Evolutionary conservation across 2,329 filamentous ascomycete species (phyloP).

Genomic region (Aspergillus clavatus): DNA sequence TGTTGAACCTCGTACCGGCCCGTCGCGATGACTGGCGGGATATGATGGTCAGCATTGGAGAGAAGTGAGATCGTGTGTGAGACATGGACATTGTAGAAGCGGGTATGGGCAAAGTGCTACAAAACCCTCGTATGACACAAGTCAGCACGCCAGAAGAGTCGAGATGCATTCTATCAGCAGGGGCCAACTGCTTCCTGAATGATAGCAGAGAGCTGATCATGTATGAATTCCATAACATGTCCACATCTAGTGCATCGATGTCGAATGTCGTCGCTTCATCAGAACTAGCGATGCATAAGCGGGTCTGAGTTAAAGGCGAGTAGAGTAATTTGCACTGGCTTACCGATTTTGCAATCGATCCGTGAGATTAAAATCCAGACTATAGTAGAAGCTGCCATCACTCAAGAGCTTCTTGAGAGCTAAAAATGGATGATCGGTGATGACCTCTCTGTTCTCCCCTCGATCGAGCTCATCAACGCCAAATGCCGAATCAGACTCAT

Average conservation of each 20-base stretch:
- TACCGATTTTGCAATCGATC: slow-evolving; percentile 86
- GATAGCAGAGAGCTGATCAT: slow-evolving; percentile 92
- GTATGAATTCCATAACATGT: slow-evolving; percentile 96
- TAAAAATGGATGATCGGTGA: slow-evolving; percentile 80
- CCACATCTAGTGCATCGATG: slow-evolving; percentile 86
- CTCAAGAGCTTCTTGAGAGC: slow-evolving; percentile 87
- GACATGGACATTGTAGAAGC: slow-evolving; percentile 68
- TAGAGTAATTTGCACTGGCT: slow-evolving; percentile 13
- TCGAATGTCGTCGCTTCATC: slow-evolving; percentile 75
- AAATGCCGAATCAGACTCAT: slow-evolving; percentile 51
- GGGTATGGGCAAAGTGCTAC: slow-evolving; percentile 78
- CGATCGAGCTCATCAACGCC: slow-evolving; percentile 51
- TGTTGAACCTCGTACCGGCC: slow-evolving; percentile 93
- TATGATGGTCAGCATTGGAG: slow-evolving; percentile 81
- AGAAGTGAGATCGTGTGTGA: slow-evolving; percentile 62
- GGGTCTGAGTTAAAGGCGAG: slow-evolving; percentile 11
- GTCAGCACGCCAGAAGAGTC: slow-evolving; percentile 85
- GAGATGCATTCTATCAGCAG: slow-evolving; percentile 69
- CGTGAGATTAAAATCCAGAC: slow-evolving; percentile 94
- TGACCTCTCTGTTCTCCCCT: slow-evolving; percentile 61
- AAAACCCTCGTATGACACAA: slow-evolving; percentile 90
- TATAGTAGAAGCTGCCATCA: slow-evolving; percentile 96
- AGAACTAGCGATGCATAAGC: slow-evolving; percentile 47
- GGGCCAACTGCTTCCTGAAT: slow-evolving; percentile 76
- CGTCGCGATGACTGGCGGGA: slow-evolving; percentile 85